Evolutionary conservation across 805 yeast genomes (phyloP).

Genomic region (Ogataea salicorniae): DNA sequence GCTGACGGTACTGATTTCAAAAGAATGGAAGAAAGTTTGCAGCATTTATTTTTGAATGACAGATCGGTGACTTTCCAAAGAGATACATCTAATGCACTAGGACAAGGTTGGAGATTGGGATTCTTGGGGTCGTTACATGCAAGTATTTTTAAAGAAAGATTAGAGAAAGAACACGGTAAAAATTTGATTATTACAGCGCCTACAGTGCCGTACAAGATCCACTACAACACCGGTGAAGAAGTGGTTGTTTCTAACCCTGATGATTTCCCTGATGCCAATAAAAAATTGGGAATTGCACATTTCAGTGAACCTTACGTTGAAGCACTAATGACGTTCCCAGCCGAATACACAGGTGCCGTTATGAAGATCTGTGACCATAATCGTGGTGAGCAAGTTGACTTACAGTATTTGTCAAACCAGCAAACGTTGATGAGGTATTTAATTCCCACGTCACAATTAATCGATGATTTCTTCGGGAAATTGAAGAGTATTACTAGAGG

Average conservation of each 20-base stretch:
- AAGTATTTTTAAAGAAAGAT: slow-evolving; percentile 84
- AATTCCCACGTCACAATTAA: slow-evolving; percentile 82
- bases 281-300: slow-evolving; percentile 37
- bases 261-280: slow-evolving; percentile 71
- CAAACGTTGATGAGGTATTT: slow-evolving; percentile 78
- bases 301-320: slow-evolving; percentile 84
- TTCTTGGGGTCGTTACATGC: slow-evolving; percentile 94
- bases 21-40: slow-evolving; percentile 82
- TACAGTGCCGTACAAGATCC: slow-evolving; percentile 85
- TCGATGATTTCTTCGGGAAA: slow-evolving; percentile 94
- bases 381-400: slow-evolving; percentile 76
- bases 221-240: slow-evolving; percentile 60
- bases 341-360: slow-evolving; percentile 81
- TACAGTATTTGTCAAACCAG: slow-evolving; percentile 71
- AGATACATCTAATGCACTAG: slow-evolving; percentile 90
- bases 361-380: slow-evolving; percentile 81
- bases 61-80: slow-evolving; percentile 84
- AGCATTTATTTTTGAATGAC: slow-evolving; percentile 84
- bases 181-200: slow-evolving; percentile 90
- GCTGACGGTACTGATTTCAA: slow-evolving; percentile 91
- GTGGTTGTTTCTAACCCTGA: slow-evolving; percentile 81
- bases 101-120: slow-evolving; percentile 97
- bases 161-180: slow-evolving; percentile 92
- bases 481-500: slow-evolving; percentile 87
- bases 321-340: slow-evolving; percentile 86